Conservation (phyloP, 129 eudicot species). For the Helianthus tuberosus region DNA sequence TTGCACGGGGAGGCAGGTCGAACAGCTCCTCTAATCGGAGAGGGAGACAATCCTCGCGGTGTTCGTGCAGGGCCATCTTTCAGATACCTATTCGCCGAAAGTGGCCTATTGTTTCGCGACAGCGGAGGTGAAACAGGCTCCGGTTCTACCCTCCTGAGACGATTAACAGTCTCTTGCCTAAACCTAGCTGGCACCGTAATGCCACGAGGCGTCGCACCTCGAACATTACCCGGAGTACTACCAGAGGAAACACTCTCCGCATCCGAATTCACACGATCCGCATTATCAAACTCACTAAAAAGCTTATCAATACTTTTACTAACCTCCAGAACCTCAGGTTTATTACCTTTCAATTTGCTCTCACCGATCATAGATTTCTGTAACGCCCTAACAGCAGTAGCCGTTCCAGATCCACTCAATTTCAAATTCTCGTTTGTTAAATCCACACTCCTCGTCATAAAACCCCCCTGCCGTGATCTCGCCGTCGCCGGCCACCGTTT, state of each 20-base stretch:
- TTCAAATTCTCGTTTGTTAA: constrained; percentile 48
- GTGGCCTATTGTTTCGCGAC: constrained; percentile 35
- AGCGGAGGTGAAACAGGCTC: constrained; percentile 69
- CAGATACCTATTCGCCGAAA: constrained; percentile 37
- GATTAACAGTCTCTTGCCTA: constrained; percentile 59
- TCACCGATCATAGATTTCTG: constrained; percentile 50
- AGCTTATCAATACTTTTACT: constrained; percentile 19
- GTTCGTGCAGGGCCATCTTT: constrained; percentile 49
- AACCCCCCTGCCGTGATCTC: constrained; percentile 51
- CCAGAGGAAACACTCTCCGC: constrained; percentile 71
- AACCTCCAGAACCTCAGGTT: constrained; percentile 20
- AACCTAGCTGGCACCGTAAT: constrained; percentile 66
- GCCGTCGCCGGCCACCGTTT: constrained; percentile 79
- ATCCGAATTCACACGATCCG: constrained; percentile 48
- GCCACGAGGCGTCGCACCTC: constrained; percentile 49
- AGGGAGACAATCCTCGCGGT: constrained; percentile 54
- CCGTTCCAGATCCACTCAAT: constrained; percentile 62
- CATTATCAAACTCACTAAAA: constrained; percentile 25
- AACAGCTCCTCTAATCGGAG: constrained; percentile 65
- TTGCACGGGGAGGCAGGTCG: constrained; percentile 69
- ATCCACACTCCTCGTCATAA: constrained; percentile 78
- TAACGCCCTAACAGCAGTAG: constrained; percentile 47
- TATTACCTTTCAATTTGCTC: constrained; percentile 28
- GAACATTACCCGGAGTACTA: constrained; percentile 32
- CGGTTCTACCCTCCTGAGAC: constrained; percentile 49